A percentile compares a stretch with the other conserved stretches of the same genome.
Evolutionary conservation across 345 rosid species (phyloP).

Genomic region (thale cress (Arabidopsis thaliana)): DNA sequence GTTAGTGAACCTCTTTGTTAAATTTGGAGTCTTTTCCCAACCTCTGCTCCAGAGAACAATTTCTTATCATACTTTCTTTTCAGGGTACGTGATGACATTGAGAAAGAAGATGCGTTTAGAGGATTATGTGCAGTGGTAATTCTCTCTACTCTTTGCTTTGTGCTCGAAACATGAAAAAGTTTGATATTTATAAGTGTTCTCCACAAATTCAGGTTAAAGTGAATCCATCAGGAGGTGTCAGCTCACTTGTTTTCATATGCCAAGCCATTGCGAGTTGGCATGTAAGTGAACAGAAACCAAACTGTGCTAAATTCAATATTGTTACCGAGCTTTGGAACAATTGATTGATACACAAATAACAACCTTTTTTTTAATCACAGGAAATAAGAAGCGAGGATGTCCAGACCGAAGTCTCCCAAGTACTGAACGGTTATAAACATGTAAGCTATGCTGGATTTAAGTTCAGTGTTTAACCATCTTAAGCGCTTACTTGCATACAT

Average conservation of each 20-base stretch:
- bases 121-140: slow-evolving; percentile 96
- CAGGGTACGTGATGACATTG: slow-evolving; percentile 97
- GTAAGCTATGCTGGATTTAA: slow-evolving; percentile 43
- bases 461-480: neutral
- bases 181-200: slow-evolving; percentile 23
- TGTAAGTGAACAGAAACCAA: slow-evolving; percentile 53
- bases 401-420: slow-evolving; percentile 86
- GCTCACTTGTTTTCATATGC: slow-evolving; percentile 85
- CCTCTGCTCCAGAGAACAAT: neutral
- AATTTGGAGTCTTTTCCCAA: slow-evolving; percentile 9
- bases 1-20: slow-evolving; percentile 53
- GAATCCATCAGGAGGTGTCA: slow-evolving; percentile 92
- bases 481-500: neutral
- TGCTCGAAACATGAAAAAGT: slow-evolving; percentile 24
- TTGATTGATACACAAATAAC: slow-evolving; percentile 3
- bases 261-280: slow-evolving; percentile 97
- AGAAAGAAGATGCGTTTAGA: slow-evolving; percentile 97
- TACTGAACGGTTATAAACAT: slow-evolving; percentile 90
- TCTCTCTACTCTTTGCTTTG: slow-evolving; percentile 14
- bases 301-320: slow-evolving; percentile 12
- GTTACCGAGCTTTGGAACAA: neutral
- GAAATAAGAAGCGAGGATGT: slow-evolving; percentile 89
- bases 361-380: slow-evolving; percentile 42
- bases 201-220: slow-evolving; percentile 65
- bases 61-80: slow-evolving; percentile 31